Evolutionary conservation across 2,329 filamentous ascomycete genomes (phyloP).

Genomic region (Cladosporium phlei): DNA sequence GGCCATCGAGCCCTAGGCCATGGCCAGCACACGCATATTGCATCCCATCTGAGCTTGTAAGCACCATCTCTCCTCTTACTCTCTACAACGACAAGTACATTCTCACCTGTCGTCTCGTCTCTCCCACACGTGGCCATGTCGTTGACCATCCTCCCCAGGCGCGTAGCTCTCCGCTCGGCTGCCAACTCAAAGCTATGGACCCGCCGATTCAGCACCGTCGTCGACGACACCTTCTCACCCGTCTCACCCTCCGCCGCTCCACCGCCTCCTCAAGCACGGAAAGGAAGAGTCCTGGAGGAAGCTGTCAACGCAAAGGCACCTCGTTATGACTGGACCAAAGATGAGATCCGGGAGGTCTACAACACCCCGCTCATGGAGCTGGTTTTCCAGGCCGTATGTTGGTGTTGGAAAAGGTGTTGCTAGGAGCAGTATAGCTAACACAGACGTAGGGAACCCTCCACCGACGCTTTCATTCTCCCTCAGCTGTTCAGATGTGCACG

Average conservation of each 20-base stretch:
- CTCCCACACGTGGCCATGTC: slow-evolving; percentile 19
- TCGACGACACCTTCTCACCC: slow-evolving; percentile 31
- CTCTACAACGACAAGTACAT: too few relatives aligned
- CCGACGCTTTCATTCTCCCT: slow-evolving; percentile 77
- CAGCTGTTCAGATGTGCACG: slow-evolving; percentile 85
- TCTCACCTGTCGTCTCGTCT: background rate
- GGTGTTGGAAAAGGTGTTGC: too few relatives aligned
- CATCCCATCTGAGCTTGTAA: too few relatives aligned
- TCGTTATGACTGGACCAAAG: slow-evolving; percentile 71
- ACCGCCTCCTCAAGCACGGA: slow-evolving; percentile 20
- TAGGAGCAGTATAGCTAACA: too few relatives aligned
- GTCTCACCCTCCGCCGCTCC: slow-evolving; percentile 22
- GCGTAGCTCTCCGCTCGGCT: slow-evolving; percentile 6
- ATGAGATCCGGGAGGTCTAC: slow-evolving; percentile 78
- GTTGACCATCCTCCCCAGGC: slow-evolving; percentile 20
- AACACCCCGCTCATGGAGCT: slow-evolving; percentile 76
- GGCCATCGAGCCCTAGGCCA: too few relatives aligned
- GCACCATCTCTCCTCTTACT: too few relatives aligned
- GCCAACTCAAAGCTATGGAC: slow-evolving; percentile 5
- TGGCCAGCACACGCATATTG: too few relatives aligned
- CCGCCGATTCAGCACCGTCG: slow-evolving; percentile 31
- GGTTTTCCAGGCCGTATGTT: slow-evolving; percentile 29
- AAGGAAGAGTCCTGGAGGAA: slow-evolving; percentile 33
- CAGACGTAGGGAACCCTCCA: slow-evolving; percentile 78
- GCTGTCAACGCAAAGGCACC: slow-evolving; percentile 59